Base-by-base conservation (phyloP, 345 rosid genomes). In the Eucalyptus tenuipes region DNA sequence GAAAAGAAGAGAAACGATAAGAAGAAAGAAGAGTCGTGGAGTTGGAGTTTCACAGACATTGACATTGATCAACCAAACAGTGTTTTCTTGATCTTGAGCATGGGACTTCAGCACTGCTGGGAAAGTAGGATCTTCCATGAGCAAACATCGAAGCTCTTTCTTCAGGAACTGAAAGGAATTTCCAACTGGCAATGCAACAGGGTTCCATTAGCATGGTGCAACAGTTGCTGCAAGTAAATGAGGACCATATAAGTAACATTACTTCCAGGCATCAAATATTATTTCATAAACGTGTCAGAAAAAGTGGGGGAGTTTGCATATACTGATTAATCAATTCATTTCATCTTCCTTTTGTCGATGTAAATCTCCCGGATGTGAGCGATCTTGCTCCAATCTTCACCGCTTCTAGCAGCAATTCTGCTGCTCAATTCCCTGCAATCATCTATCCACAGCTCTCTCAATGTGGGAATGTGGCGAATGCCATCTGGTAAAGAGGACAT, bases 381-480 rank as follows among this genome's bases (percentile, higher is more conserved):
- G 27, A 92, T 92, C 85, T 88, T 90, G 18, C 71, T 47, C 93
- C 92, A 92, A 89, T 90, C 93, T 25, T 88, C 92, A 52, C 92
- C 86, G 22, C 47, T 57, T 57, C 37, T 79, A n/a, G 49, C 75
- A 20, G 57, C 49, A 71, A 91, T 91, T 80, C 88, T 71, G 37
- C 45, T 59, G 18, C 75, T 49, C 10, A 89, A 44, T 5, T 79
- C 87, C 22, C 68, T 82, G 81, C 91, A 91, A 29, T 64, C 29
- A 47, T 52, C 59, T 44, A 91, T 89, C 17, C 15, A 12, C 75
- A 91, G 88, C 75, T 81, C 87, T 88, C 27, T 71, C 66, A 92
- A 52, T 4, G 91, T 40, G 86, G 85, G 22, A 44, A 92, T 61
- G 45, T 13, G 25, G 29, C 12, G 90, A 82, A 92, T 87, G 37